Evolutionary conservation across 306 rosid genomes (phyloP).

Genomic region (Vicia faba): DNA sequence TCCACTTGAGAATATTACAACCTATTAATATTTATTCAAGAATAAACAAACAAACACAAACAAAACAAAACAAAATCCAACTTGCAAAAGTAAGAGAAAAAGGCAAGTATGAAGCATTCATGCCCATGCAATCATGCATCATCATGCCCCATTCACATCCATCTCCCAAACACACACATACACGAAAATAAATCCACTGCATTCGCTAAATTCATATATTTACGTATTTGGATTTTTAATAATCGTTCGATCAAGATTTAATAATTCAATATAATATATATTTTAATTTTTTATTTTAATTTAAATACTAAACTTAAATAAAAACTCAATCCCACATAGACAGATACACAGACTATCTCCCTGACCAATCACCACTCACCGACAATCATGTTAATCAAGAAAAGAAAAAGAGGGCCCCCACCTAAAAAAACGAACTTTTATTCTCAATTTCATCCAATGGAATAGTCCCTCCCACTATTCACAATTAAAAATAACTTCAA

Average conservation of each 20-base stretch:
- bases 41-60: conserved; percentile 9
- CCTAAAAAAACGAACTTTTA: background rate
- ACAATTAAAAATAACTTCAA: too few species aligned
- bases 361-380: conserved; percentile 30
- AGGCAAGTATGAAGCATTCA: conserved; percentile 1
- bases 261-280: too few species aligned
- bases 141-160: conserved; percentile 18
- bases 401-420: background rate
- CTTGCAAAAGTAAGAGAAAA: conserved; percentile 18
- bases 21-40: background rate
- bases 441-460: conserved; percentile 44
- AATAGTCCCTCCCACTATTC: conserved; percentile 42
- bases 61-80: conserved; percentile 40
- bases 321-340: too few species aligned
- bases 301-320: too few species aligned
- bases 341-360: background rate
- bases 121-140: background rate
- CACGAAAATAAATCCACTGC: too few species aligned
- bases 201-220: too few species aligned
- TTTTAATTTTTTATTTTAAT: too few species aligned
- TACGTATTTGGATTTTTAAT: too few species aligned
- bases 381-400: conserved; percentile 41
- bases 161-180: background rate
- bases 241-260: too few species aligned
- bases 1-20: conserved; percentile 20